Evolutionary conservation across 805 yeast species (phyloP).

Genomic region (Dipodascus albidus): DNA sequence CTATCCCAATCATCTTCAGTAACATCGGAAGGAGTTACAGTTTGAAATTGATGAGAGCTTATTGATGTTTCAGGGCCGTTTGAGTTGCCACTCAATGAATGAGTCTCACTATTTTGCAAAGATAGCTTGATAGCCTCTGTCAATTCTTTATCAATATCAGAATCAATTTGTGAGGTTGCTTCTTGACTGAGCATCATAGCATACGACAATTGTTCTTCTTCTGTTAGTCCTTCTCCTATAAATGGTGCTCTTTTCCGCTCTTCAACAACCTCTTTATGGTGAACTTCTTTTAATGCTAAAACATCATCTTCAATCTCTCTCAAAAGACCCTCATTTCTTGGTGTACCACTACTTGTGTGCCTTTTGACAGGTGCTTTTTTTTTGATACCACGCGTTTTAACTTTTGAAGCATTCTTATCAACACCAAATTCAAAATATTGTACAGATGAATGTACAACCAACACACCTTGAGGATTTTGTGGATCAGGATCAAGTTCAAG

Average conservation of each 20-base stretch:
- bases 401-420: slow-evolving; percentile 9
- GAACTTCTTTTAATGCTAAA: slow-evolving; percentile 16
- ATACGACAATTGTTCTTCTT: slow-evolving; percentile 23
- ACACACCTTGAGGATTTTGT: slow-evolving; percentile 18
- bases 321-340: neutral
- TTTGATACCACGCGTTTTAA: slow-evolving; percentile 15
- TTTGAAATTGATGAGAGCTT: neutral
- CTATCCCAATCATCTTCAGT: slow-evolving; percentile 8
- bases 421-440: slow-evolving; percentile 24
- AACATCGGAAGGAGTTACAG: neutral
- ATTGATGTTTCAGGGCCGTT: neutral
- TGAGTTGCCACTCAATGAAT: too few species aligned
- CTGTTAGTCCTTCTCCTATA: slow-evolving; percentile 14
- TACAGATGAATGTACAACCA: slow-evolving; percentile 17
- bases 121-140: neutral
- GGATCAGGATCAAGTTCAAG: slow-evolving; percentile 22
- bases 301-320: slow-evolving; percentile 16
- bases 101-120: neutral
- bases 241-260: slow-evolving; percentile 9
- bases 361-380: slow-evolving; percentile 9
- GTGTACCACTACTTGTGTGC: neutral
- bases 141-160: neutral
- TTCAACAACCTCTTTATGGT: slow-evolving; percentile 15
- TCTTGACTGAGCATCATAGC: slow-evolving; percentile 24
- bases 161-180: neutral